phyloP scores from a whole-genome alignment of 2,329 filamentous ascomycete genomes.

The Fusarium illudens region DNA sequence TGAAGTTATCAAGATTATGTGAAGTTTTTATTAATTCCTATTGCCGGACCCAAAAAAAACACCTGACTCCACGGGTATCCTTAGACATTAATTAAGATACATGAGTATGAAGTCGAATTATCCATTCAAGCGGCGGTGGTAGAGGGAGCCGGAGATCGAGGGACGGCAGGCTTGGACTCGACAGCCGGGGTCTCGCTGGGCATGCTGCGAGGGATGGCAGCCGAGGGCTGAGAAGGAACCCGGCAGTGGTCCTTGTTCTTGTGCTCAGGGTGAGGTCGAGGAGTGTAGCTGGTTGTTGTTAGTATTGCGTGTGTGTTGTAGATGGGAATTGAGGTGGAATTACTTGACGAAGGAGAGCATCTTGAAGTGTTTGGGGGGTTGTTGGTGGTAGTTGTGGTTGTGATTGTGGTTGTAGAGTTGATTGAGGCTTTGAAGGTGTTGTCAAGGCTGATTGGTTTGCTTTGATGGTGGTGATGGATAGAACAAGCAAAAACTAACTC shows the following conservation, averaged over 20 bases:
- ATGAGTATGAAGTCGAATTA: background rate
- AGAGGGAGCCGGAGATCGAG: slow-evolving; percentile 14
- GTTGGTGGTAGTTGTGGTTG: background rate
- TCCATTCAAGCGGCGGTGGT: slow-evolving; percentile 4
- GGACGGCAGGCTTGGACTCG: slow-evolving; percentile 24
- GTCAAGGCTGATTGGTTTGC: slow-evolving; percentile 1
- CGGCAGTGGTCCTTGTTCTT: slow-evolving; percentile 36
- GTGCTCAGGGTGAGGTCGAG: slow-evolving; percentile 36
- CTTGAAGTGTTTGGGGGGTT: background rate
- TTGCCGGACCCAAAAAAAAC: slow-evolving; percentile 8
- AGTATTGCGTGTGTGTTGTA: background rate
- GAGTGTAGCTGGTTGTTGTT: slow-evolving; percentile 30
- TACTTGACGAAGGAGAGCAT: slow-evolving; percentile 39
- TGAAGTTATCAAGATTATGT: background rate
- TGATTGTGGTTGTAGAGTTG: background rate
- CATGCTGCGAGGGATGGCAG: slow-evolving; percentile 16
- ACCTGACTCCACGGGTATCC: slow-evolving; percentile 24
- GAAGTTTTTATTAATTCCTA: background rate
- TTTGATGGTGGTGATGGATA: slow-evolving; percentile 5
- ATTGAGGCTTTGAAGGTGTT: background rate
- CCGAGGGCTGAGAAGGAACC: slow-evolving; percentile 25
- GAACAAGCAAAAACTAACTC: background rate
- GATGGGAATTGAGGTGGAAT: background rate
- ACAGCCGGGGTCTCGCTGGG: slow-evolving; percentile 6
- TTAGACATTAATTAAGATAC: background rate